Evolutionary conservation across 768 basidiomycete species (phyloP), one percentile per base, ranked within the genome.

Genomic region (Suillus variegatus): DNA sequence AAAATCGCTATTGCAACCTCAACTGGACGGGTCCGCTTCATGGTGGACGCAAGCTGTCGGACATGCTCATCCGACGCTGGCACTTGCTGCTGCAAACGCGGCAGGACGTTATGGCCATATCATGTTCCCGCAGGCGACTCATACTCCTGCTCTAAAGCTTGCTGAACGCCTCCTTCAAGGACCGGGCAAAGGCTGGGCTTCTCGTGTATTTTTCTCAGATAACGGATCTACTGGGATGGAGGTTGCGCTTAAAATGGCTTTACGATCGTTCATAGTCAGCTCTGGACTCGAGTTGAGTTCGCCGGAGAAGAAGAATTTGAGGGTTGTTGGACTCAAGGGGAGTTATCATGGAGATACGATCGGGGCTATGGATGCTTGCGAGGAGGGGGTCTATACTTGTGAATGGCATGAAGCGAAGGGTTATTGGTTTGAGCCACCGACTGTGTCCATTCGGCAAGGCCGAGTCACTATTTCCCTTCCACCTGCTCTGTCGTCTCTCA

Each of bases 291-390:
- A 73, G 1, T 70, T 85, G 7, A 72, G 77, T 25, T 71, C 76
- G 7, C 46, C 64, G 12, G 80, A 81, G 35, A 80, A 81, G 68
- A 85, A 84, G 66, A 77, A 80, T 32, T 79, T 95, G 5, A 93
- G 92, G 5, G 85, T 99, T 1, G 74, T 99, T 4, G 97, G 97
- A 0, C 71, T 99, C 51, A 90, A 87, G 69, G 97, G 97, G 6
- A 94, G 94, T 72, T 99, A 98, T 78, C 97, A 99, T 72, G 97
- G 97, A 2, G 97, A 99, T 76, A 99, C 97, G 14, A 96, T 98
- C 66, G 97, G 97, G 0, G 90, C 91, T 2, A 99, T 99, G 97
- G 94, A 98, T 69, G 96, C 97, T 8, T 92, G 88, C 68, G 90
- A 92, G 72, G 93, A 96, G 71, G 92, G 93, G 10, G 90, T 96